phyloP scores from a whole-genome alignment of 441 rosid species.

The Omphalea diandra region DNA sequence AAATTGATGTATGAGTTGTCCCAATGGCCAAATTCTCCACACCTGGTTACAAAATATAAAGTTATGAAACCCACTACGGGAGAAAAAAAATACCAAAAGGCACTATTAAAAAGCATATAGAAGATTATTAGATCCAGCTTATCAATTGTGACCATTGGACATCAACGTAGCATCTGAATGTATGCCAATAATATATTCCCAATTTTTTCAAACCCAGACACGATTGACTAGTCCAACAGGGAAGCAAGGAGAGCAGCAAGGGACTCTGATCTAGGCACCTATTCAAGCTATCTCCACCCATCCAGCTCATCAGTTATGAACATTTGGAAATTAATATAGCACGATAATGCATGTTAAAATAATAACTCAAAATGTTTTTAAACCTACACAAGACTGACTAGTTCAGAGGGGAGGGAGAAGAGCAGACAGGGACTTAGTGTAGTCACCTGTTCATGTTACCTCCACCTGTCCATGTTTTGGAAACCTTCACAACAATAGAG shows the following conservation, averaged over 20 bases:
- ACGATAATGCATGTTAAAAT: too few relatives aligned
- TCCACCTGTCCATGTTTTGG: not conserved
- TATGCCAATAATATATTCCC: not conserved
- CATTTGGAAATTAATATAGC: too few relatives aligned
- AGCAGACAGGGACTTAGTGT: not conserved
- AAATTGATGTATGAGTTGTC: conserved; percentile 72
- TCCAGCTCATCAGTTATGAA: too few relatives aligned
- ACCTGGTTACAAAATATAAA: conserved; percentile 50
- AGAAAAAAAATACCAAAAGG: not conserved
- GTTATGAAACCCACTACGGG: conserved; percentile 9
- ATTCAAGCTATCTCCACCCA: too few relatives aligned
- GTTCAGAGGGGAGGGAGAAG: not conserved
- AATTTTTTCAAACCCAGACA: not conserved
- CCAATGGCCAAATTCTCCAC: conserved; percentile 91
- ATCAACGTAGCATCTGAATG: not conserved
- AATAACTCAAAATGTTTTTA: not conserved
- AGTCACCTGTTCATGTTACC: not conserved
- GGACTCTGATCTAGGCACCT: not conserved
- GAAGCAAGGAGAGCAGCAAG: not conserved
- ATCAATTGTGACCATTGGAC: not conserved
- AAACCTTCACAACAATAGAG: too few relatives aligned
- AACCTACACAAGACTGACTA: not conserved
- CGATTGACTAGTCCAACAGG: not conserved
- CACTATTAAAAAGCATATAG: not conserved
- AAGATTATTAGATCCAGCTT: not conserved